phyloP scores from a whole-genome alignment of 2,329 filamentous ascomycete species.

The Trichoderma hamatum region DNA sequence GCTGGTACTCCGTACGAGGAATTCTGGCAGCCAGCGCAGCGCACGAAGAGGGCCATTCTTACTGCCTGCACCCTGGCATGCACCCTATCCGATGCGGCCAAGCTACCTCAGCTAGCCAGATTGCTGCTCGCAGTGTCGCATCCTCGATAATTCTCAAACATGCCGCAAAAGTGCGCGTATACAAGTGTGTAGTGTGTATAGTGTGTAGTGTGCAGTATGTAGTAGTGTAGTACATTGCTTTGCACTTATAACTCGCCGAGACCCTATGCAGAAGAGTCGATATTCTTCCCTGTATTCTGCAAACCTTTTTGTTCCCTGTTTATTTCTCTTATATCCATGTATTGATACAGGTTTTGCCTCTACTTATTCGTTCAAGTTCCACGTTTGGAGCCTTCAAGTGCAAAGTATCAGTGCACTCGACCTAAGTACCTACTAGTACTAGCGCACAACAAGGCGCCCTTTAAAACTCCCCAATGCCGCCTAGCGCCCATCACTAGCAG shows the following conservation, averaged over 20 bases:
- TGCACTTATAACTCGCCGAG: background rate
- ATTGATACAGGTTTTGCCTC: background rate
- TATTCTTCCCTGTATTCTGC: background rate
- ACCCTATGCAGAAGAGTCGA: background rate
- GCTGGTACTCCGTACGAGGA: slow-evolving; percentile 23
- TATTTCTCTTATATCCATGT: background rate
- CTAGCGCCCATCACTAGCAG: background rate
- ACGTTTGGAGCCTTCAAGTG: background rate
- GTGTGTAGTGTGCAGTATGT: too few species aligned
- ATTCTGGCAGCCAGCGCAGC: background rate
- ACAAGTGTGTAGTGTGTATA: background rate
- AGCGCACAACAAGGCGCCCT: background rate
- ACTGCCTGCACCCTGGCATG: slow-evolving; percentile 11
- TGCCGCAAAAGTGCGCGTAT: background rate
- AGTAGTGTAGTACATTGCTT: too few species aligned
- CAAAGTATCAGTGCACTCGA: background rate
- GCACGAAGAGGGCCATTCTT: background rate
- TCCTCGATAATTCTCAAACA: background rate
- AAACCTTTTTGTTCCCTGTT: background rate
- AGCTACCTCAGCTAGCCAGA: slow-evolving; percentile 8
- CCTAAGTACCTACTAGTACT: too few species aligned
- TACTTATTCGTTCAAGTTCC: background rate
- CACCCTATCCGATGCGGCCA: slow-evolving; percentile 22
- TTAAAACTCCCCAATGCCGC: background rate
- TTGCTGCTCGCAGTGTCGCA: background rate